Percentiles rank a stretch among this genome's conserved stretches.
phyloP scores from a whole-genome alignment of 2,329 filamentous ascomycete genomes.

The Pseudopyricularia cyperi region DNA sequence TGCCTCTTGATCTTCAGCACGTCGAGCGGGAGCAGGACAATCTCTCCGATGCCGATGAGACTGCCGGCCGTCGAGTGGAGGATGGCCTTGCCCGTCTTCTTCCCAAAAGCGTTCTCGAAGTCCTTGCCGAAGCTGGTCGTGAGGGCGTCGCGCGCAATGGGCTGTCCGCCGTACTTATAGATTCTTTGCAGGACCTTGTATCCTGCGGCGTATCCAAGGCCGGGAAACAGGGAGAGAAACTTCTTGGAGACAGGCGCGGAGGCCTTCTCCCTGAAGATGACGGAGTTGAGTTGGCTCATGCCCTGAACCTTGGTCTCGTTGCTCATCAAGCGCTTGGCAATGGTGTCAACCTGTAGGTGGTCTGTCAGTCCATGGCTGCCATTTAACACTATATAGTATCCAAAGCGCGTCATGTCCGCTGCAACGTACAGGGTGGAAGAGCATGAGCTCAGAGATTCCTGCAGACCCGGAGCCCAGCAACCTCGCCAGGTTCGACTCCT shows the following conservation, averaged over 20 bases:
- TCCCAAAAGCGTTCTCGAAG: slow-evolving; percentile 85
- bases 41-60: slow-evolving; percentile 93
- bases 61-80: slow-evolving; percentile 95
- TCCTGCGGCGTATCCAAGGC: slow-evolving; percentile 89
- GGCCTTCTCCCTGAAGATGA: slow-evolving; percentile 90
- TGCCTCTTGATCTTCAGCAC: slow-evolving; percentile 99
- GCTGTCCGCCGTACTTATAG: slow-evolving; percentile 98
- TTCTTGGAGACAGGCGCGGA: slow-evolving; percentile 56
- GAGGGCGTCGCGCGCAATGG: slow-evolving; percentile 84
- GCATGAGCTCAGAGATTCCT: slow-evolving; percentile 81
- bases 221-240: slow-evolving; percentile 92
- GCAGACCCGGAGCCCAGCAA: slow-evolving; percentile 85
- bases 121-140: slow-evolving; percentile 62
- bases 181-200: slow-evolving; percentile 97
- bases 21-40: slow-evolving; percentile 85
- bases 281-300: slow-evolving; percentile 60
- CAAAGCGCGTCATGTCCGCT: neutral
- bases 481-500: slow-evolving; percentile 79
- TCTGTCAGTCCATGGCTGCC: neutral
- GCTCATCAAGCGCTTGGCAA: slow-evolving; percentile 98
- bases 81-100: slow-evolving; percentile 95
- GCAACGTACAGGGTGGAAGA: slow-evolving; percentile 72
- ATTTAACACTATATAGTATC: neutral
- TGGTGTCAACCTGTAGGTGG: slow-evolving; percentile 70
- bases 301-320: slow-evolving; percentile 67